A percentile compares a stretch with the other conserved stretches of the same genome.
These are phyloP conservation scores for Pezicula radicicola DNA, from an alignment of 2,329 filamentous ascomycete genomes.

Conservation along the genomic window DNA sequence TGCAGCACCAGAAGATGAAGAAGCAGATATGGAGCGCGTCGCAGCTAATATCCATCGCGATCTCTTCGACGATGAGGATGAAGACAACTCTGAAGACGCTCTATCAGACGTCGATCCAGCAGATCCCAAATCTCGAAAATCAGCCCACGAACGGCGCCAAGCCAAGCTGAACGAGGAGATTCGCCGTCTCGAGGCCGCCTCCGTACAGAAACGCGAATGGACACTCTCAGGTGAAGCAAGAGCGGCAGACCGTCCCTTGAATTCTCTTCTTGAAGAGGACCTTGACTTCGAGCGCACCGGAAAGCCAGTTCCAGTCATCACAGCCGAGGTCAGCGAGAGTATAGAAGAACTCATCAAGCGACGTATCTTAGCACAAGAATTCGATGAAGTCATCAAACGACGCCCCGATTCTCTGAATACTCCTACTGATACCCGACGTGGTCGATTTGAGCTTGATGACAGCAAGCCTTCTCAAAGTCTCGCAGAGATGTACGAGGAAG, in stretches of 20 bases:
- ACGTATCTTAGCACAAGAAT: conserved; percentile 83
- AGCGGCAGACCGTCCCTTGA: conserved; percentile 77
- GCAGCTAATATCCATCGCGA: conserved; percentile 87
- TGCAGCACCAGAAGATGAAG: conserved; percentile 43
- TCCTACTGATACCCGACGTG: conserved; percentile 60
- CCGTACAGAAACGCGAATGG: conserved; percentile 89
- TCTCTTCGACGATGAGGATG: conserved; percentile 77
- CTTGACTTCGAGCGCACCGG: conserved; percentile 94
- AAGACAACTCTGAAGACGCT: conserved; percentile 61
- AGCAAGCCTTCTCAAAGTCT: conserved; percentile 83
- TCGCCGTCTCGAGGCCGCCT: conserved; percentile 82
- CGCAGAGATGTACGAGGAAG: conserved; percentile 91
- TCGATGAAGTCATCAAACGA: conserved; percentile 85
- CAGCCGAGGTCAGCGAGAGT: conserved; percentile 82
- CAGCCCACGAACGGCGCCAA: conserved; percentile 82
- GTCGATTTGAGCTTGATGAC: conserved; percentile 73
- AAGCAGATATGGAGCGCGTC: conserved; percentile 72
- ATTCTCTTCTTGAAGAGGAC: conserved; percentile 91
- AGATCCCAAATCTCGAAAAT: conserved; percentile 71
- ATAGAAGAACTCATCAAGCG: conserved; percentile 95
- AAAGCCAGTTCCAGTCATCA: conserved; percentile 93
- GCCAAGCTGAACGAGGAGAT: conserved; percentile 88
- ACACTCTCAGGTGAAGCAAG: conserved; percentile 83
- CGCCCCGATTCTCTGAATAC: conserved; percentile 70
- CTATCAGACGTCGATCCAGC: conserved; percentile 65